These are phyloP conservation scores for Penicillium turbatum DNA, from an alignment of 495 filamentous ascomycete species.

Conservation along the genomic window DNA sequence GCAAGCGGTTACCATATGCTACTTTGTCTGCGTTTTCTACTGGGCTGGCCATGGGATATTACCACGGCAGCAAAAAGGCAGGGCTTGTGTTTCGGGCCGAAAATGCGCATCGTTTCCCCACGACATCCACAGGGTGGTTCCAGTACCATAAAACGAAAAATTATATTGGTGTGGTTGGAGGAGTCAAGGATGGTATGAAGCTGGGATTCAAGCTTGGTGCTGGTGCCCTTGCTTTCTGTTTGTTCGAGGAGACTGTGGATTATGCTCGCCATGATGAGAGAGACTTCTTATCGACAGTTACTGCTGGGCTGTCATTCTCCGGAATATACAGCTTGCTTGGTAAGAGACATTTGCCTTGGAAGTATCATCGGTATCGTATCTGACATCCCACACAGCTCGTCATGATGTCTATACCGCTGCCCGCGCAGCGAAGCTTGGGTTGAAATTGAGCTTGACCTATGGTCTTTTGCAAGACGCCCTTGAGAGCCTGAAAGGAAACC, in stretches of 20 bases:
- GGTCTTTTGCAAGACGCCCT: slow-evolving; percentile 76
- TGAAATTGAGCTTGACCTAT: slow-evolving; percentile 72
- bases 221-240: slow-evolving; percentile 65
- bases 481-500: slow-evolving; percentile 59
- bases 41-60: slow-evolving; percentile 65
- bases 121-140: slow-evolving; percentile 81
- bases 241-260: slow-evolving; percentile 82
- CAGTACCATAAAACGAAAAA: slow-evolving; percentile 98
- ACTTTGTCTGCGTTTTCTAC: slow-evolving; percentile 54
- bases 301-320: slow-evolving; percentile 75
- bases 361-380: slow-evolving; percentile 4
- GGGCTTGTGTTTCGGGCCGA: slow-evolving; percentile 85
- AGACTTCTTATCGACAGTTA: slow-evolving; percentile 71
- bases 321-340: slow-evolving; percentile 85
- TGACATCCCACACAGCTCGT: slow-evolving; percentile 53
- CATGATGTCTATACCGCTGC: slow-evolving; percentile 80
- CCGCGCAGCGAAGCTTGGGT: slow-evolving; percentile 73
- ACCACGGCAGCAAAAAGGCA: slow-evolving; percentile 66
- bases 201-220: slow-evolving; percentile 65
- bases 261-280: slow-evolving; percentile 58
- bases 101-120: slow-evolving; percentile 88
- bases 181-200: slow-evolving; percentile 67
- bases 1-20: slow-evolving; percentile 60
- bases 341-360: slow-evolving; percentile 39
- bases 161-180: slow-evolving; percentile 72